Conservation (phyloP, 2,329 filamentous ascomycete species). For the Penicillium sp. region DNA sequence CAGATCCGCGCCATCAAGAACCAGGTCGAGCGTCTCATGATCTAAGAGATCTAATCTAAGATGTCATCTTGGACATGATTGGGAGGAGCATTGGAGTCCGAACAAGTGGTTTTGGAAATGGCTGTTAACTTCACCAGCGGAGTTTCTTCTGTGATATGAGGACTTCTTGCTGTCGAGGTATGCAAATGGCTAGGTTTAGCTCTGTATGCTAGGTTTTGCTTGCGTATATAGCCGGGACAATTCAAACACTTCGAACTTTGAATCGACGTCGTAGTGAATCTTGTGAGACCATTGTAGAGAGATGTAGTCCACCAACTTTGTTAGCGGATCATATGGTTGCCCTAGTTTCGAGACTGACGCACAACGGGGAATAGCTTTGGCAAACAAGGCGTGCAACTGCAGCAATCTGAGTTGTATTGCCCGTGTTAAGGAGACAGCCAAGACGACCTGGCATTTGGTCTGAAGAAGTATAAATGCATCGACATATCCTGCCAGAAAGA, state of each 20-base stretch:
- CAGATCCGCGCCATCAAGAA: conserved; percentile 89
- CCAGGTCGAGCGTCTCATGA: conserved; percentile 62
- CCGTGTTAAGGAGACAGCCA: too few species aligned
- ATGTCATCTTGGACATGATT: not conserved
- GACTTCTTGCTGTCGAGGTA: not conserved
- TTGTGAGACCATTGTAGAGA: not conserved
- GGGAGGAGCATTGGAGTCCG: not conserved
- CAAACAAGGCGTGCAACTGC: too few species aligned
- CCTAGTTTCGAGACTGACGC: not conserved
- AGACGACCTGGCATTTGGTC: too few species aligned
- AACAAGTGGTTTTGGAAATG: not conserved
- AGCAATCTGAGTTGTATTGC: too few species aligned
- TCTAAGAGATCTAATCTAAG: conserved; percentile 9
- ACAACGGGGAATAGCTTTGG: too few species aligned
- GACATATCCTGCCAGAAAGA: too few species aligned
- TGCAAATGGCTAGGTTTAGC: not conserved
- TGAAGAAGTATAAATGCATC: too few species aligned
- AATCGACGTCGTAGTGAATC: not conserved
- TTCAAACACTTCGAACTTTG: conserved; percentile 7
- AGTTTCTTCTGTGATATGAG: not conserved
- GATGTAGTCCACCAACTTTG: not conserved
- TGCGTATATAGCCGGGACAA: conserved; percentile 1
- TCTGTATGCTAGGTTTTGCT: not conserved
- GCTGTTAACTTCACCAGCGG: not conserved
- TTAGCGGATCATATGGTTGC: not conserved